Evolutionary conservation across 2,329 filamentous ascomycete species (phyloP), one percentile per base, ranked within the genome.

Genomic region (Colletotrichum godetiae): DNA sequence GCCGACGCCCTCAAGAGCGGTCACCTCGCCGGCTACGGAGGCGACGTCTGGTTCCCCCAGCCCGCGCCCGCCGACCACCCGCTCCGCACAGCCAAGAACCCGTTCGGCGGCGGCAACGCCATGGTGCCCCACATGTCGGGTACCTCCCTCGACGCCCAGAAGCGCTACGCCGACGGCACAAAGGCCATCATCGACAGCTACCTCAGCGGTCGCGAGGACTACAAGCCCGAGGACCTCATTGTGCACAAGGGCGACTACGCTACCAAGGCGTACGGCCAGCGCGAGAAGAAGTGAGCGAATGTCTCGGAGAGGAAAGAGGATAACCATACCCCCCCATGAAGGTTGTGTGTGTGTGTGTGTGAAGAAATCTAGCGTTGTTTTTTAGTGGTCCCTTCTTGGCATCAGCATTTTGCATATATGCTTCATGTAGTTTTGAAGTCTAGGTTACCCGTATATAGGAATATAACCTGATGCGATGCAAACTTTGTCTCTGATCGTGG

Each of bases 71-170:
- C 92, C 86, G 95, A 98, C 82, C 97, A 99, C 90, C 91, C 92
- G 73, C 94, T 99, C 81, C 95, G 97, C 83, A 94, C 92, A 83
- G 96, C 94, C 83, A 93, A 95, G 90, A 97, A 96, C 90, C 94
- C 94, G 82, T 98, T 94, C 89, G 96, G 95, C 78, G 97, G 96
- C 81, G 97, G 97, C 82, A 98, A 98, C 87, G 97, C 95, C 86
- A 99, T 97, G 94, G 95, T 98, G 74, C 95, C 97, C 70, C 97
- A 98, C 92, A 98, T 98, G 95, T 98, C 95, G 13, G 97, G 97
- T 82, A 98, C 96, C 72, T 98, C 95, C n/a, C 93, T 99, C 82
- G 97, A 99, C 82, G 97, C 97, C 73, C 97, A 99, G 90, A 92
- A 94, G 87, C 92, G 95, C 77, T 98, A 98, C 82, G 94, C 95